Conservation (phyloP, 352 stramenopile genomes). For the Thalassiosira delicatula region DNA sequence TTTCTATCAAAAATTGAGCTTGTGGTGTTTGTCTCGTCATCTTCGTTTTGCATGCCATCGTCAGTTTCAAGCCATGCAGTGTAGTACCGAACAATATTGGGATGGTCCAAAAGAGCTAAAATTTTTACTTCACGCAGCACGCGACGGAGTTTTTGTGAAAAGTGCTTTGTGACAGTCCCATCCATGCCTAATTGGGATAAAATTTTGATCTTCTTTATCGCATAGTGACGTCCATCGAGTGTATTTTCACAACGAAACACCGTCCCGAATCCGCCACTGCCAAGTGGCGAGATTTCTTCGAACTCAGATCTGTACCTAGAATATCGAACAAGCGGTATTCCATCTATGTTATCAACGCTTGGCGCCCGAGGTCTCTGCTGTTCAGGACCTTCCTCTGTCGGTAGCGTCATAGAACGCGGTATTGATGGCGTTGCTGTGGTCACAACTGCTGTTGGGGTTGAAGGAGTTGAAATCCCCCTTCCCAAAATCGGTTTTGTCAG, state of each 20-base stretch:
- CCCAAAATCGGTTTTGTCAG: neutral
- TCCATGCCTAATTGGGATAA: slow-evolving; percentile 62
- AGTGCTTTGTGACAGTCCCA: slow-evolving; percentile 73
- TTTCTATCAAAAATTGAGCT: slow-evolving; percentile 53
- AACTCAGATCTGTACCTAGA: slow-evolving; percentile 84
- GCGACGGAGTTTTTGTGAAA: slow-evolving; percentile 78
- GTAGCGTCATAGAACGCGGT: slow-evolving; percentile 12
- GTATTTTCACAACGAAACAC: slow-evolving; percentile 85
- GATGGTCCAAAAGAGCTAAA: slow-evolving; percentile 83
- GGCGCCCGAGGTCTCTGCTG: neutral
- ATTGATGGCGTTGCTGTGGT: slow-evolving; percentile 22
- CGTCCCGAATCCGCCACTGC: slow-evolving; percentile 86
- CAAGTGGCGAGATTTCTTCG: slow-evolving; percentile 75
- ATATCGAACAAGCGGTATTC: slow-evolving; percentile 84
- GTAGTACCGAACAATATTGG: slow-evolving; percentile 86
- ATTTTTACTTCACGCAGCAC: slow-evolving; percentile 85
- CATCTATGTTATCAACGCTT: slow-evolving; percentile 69
- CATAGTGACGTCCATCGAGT: slow-evolving; percentile 86
- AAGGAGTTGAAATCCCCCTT: neutral
- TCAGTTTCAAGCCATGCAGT: slow-evolving; percentile 85
- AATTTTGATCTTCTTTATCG: slow-evolving; percentile 88
- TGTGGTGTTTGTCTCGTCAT: slow-evolving; percentile 51
- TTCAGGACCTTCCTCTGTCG: slow-evolving; percentile 1
- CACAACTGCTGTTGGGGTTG: neutral
- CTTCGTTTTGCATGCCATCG: slow-evolving; percentile 54